Base-by-base conservation (phyloP, 305 asterid genomes). In the Lippia alba region DNA sequence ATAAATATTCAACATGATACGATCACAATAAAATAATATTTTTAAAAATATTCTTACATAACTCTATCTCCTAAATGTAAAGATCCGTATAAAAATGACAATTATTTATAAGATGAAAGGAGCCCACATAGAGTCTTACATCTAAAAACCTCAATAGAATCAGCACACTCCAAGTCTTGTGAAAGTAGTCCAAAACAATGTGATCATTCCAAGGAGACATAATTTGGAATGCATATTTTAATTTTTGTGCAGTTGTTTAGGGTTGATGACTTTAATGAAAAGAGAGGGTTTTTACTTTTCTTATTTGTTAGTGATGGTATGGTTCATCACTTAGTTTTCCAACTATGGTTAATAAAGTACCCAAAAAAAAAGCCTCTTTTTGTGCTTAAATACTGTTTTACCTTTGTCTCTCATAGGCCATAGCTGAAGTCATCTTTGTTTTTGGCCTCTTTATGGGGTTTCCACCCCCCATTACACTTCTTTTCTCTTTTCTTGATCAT, bases 371-470 rank as follows among this genome's bases (percentile, higher is more conserved):
- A 69, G 77, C 66, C 64, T 53, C 76, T 69, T 70, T 60, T 34
- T 55, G 40, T 61, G 6, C 62, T 51, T 58, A 24, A 24, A 24
- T 24, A 24, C 30, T 71, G 20, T 36, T 72, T n/a, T 48, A 49
- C 59, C 32, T 63, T 30, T 9, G 30, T 1, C 30, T 24, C 30
- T 24, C 30, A 24, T 53, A 6, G 53, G 33, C 60, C 64, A 61
- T 62, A 15, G 69, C 64, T 68, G 45, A 75, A 61, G 78, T 75
- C 70, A 75, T 66, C 60, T 46, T 74, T 71, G 62, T 65, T 76
- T 70, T 71, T 68, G 61, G 40, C 57, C 48, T 66, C 39, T 49
- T 58, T n/a, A 48, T 65, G 57, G 50, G 50, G 20, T 24, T 64
- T 69, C 60, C 51, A 61, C 70, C 69, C 69, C 30, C 30, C 30